phyloP scores from a whole-genome alignment of 495 filamentous ascomycete species.

The Bathelium albidoporum region DNA sequence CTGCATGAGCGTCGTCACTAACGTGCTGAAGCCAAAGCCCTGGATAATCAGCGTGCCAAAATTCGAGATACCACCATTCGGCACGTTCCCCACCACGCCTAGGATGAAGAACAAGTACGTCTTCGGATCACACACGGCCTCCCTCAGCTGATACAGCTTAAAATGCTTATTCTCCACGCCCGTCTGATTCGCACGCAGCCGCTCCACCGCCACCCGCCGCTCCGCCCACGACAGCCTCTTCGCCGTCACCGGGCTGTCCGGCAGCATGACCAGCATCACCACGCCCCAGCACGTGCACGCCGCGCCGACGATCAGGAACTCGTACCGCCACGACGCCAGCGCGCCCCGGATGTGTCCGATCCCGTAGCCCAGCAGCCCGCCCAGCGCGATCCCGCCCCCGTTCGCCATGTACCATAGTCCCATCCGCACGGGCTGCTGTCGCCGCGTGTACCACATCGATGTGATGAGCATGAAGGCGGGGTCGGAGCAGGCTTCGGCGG shows the following conservation, averaged over 20 bases:
- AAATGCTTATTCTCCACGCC: constrained; percentile 29
- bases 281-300: constrained; percentile 32
- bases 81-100: constrained; percentile 46
- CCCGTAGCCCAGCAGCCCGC: constrained; percentile 50
- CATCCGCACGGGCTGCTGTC: constrained; percentile 49
- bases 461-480: constrained; percentile 37
- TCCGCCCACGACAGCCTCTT: constrained; percentile 14
- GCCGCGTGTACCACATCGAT: constrained; percentile 42
- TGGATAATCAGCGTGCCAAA: constrained; percentile 54
- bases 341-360: constrained; percentile 23
- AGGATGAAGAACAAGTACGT: constrained; percentile 52
- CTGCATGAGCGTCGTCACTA: constrained; percentile 41
- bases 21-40: constrained; percentile 49
- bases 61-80: constrained; percentile 48
- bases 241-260: constrained; percentile 19
- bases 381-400: constrained; percentile 47
- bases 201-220: constrained; percentile 17
- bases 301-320: constrained; percentile 36
- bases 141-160: constrained; percentile 47
- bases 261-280: constrained; percentile 27
- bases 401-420: constrained; percentile 53
- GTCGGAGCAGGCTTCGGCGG: constrained; percentile 43
- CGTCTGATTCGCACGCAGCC: constrained; percentile 18
- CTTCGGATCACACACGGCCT: constrained; percentile 51
- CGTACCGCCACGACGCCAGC: constrained; percentile 31